Conservation (phyloP, 495 filamentous ascomycete species). For the Neurospora terricola region DNA sequence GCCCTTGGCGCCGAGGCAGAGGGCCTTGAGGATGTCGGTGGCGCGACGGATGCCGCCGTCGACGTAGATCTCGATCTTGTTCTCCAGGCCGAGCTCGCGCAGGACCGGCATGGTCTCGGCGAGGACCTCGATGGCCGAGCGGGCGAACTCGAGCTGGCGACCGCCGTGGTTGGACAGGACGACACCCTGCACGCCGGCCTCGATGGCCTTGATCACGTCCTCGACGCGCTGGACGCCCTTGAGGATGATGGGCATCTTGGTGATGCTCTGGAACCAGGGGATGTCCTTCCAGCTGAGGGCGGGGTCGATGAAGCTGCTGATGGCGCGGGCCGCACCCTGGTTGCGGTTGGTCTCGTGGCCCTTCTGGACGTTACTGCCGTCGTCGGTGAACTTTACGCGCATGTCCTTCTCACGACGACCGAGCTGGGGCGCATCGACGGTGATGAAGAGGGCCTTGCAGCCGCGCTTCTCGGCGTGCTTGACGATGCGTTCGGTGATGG, state of each 20-base stretch:
- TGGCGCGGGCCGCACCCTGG: slow-evolving; percentile 83
- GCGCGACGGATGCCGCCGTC: slow-evolving; percentile 86
- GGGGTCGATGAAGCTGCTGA: slow-evolving; percentile 94
- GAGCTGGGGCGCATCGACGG: slow-evolving; percentile 92
- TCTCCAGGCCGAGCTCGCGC: slow-evolving; percentile 67
- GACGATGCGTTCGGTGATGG: slow-evolving; percentile 82
- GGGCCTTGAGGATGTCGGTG: slow-evolving; percentile 92
- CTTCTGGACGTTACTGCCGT: slow-evolving; percentile 73
- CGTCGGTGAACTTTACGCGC: slow-evolving; percentile 84
- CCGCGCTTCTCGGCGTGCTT: slow-evolving; percentile 84
- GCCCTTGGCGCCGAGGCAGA: slow-evolving; percentile 85
- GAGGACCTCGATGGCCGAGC: slow-evolving; percentile 84
- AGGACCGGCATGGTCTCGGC: slow-evolving; percentile 95
- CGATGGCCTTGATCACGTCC: slow-evolving; percentile 79
- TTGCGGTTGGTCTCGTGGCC: slow-evolving; percentile 66
- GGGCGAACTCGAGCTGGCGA: slow-evolving; percentile 88
- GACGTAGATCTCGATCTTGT: slow-evolving; percentile 80
- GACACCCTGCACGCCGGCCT: slow-evolving; percentile 78
- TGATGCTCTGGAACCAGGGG: slow-evolving; percentile 86
- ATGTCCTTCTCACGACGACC: slow-evolving; percentile 92
- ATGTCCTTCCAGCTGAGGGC: slow-evolving; percentile 85
- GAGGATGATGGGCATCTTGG: slow-evolving; percentile 91
- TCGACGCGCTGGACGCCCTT: slow-evolving; percentile 96
- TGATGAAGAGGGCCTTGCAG: slow-evolving; percentile 96
- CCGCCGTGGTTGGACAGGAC: slow-evolving; percentile 97